Conservation (phyloP, 805 yeast species). For the Hanseniaspora thailandica region DNA sequence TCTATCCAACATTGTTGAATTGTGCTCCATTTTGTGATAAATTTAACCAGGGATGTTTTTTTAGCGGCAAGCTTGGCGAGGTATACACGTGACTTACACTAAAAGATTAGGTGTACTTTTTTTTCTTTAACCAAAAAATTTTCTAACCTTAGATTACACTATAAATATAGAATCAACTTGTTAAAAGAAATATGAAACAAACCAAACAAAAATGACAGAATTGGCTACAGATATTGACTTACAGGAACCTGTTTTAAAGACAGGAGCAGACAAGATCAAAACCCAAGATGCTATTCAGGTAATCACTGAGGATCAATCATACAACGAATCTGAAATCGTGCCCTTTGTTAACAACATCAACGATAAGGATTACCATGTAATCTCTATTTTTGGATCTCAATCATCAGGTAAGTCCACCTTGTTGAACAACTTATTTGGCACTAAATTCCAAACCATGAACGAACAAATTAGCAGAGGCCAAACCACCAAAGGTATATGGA, state of each 20-base stretch:
- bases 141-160: neutral
- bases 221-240: neutral
- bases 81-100: neutral
- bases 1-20: too few species aligned
- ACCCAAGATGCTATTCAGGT: constrained; percentile 83
- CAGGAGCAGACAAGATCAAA: constrained; percentile 34
- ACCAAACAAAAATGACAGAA: neutral
- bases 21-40: too few species aligned
- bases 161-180: neutral
- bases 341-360: constrained; percentile 5
- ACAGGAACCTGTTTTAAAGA: neutral
- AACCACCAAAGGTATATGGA: constrained; percentile 79
- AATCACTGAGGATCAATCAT: constrained; percentile 83
- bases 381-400: constrained; percentile 94
- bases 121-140: neutral
- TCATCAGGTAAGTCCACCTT: constrained; percentile 93
- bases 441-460: constrained; percentile 87
- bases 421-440: constrained; percentile 72
- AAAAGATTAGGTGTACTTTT: too few species aligned
- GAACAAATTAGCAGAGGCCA: constrained; percentile 66
- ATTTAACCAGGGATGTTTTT: too few species aligned
- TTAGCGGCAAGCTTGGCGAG: too few species aligned
- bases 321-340: constrained; percentile 42
- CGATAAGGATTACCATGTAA: constrained; percentile 67
- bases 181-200: neutral